Base-by-base conservation (phyloP, 495 filamentous ascomycete species). In the Elaphomyces granulatus region DNA sequence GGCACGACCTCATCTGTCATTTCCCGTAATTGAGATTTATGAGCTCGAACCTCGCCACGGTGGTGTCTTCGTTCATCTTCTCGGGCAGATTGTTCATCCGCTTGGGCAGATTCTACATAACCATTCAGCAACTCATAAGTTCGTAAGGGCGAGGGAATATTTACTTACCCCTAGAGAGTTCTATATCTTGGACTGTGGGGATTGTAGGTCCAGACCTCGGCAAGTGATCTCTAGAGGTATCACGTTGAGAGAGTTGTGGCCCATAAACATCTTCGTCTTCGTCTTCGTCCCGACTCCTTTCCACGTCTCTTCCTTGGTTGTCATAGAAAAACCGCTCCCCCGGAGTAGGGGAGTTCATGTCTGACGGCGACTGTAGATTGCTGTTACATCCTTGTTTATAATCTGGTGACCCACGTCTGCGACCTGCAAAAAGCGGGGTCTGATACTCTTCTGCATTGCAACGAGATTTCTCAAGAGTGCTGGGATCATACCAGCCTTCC, bases 401-500 rank as follows among this genome's bases (percentile, higher is more conserved):
- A 15, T 53, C 48, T 2, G 59, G 57, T 3, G 58, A 62, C 15
- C 34, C 44, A 12, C 59, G 51, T 1, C 15, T 47, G 1, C 20
- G 32, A 2, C 31, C 26, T 21, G 32, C 32, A 20, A 19, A 18
- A 31, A 28, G 14, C 9, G 35, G 32, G 3, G 34, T 35, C 14
- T 23, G 23, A 26, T 48, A 19, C 8, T 51, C 31, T 2, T 47
- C 43, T 8, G 47, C 45, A 33, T 37, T 56, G 12, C 45, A 44
- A 21, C 56, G 53, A n/a, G 72, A 72, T 37, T 69, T 72, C 30
- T 66, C 54, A 15, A 79, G 63, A 1, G 69, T 76, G 46, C 57
- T 61, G 15, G 86, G 80, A 47, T 87, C 82, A 56, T 98, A 98
- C 88, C 90, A 98, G 17, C 87, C 86, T 56, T 86, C 79, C 2